Base-by-base conservation (phyloP, 805 yeast genomes). In the Candida alai region DNA sequence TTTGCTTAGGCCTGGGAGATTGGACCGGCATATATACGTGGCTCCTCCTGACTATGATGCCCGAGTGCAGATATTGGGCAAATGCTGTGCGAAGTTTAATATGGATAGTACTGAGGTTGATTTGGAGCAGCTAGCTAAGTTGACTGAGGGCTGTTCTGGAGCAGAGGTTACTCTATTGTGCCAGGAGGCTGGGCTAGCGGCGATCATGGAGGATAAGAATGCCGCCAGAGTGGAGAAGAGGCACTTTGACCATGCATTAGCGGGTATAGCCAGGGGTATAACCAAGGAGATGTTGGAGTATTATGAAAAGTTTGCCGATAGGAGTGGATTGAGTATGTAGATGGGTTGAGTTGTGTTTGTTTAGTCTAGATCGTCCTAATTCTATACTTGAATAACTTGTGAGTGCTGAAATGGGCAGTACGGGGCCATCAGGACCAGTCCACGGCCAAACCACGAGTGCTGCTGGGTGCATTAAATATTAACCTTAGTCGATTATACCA, bases 181-280 rank as follows among this genome's bases (percentile, higher is more conserved):
- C 48, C 97, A 89, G 56, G 97, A 90, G 57, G 96, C 97, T 0
- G 98, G 98, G 2, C 62, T 93, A 9, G 76, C 84, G n/a, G 96
- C 97, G 0, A 79, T 93, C 38, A 87, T 86, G 81, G 96, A 86
- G 45, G 62, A 84, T 42, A 57, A 72, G 5, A 62, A 76, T 4
- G 71, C 84, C 6, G 49, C 51, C 1, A 44, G 47, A 5, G 94
- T 89, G 0, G 56, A 58, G n/a, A 67, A 65, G 40, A 63, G 65
- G 20, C 96, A 93, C 54, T 88, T 87, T 47, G 78, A 73, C 18
- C 68, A 66, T 35, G 97, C 95, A 0, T 49, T 90, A 34, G 48
- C 51, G 19, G 82, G 79, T 1, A 72, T 89, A 13, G 74, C 88
- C 7, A 74, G 72, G 49, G 93, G 90, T 19, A 93, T 93, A 28